Evolutionary conservation across 495 filamentous ascomycete genomes (phyloP).

Genomic region (Penicillium desertorum): DNA sequence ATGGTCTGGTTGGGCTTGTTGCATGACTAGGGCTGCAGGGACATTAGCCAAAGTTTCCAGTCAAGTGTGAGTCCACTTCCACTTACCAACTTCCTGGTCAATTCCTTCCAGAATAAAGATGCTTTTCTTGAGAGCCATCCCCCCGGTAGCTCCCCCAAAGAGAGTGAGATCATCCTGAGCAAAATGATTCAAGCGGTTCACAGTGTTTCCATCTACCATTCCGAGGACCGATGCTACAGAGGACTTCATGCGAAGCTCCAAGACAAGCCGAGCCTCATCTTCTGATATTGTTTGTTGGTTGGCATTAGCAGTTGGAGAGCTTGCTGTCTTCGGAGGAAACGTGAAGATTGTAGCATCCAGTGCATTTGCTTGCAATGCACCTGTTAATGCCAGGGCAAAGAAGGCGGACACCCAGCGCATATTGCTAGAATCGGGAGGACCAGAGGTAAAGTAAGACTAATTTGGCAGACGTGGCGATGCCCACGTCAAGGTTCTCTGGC

Average conservation of each 20-base stretch:
- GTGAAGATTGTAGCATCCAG: slow-evolving; percentile 41
- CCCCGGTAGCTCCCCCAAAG: slow-evolving; percentile 33
- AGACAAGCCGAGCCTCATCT: slow-evolving; percentile 50
- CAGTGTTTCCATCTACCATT: slow-evolving; percentile 39
- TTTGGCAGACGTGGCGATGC: background rate
- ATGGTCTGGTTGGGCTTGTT: slow-evolving; percentile 22
- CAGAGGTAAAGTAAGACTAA: background rate
- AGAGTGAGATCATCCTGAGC: slow-evolving; percentile 41
- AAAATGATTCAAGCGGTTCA: slow-evolving; percentile 51
- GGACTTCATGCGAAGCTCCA: slow-evolving; percentile 56
- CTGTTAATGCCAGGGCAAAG: slow-evolving; percentile 28
- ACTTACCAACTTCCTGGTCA: slow-evolving; percentile 41
- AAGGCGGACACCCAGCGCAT: slow-evolving; percentile 35
- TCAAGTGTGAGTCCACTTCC: background rate
- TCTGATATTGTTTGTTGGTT: slow-evolving; percentile 33
- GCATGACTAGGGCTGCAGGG: slow-evolving; percentile 21
- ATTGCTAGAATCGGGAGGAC: slow-evolving; percentile 11
- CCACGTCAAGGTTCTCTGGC: background rate
- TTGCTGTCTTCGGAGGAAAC: slow-evolving; percentile 22
- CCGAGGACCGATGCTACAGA: slow-evolving; percentile 51
- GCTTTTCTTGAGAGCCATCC: slow-evolving; percentile 25
- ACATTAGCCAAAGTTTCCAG: background rate
- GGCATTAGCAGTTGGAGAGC: background rate
- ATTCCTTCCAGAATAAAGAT: slow-evolving; percentile 53
- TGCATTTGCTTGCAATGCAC: slow-evolving; percentile 31